Conservation (phyloP, 164 flowering plant genomes). For the Magnolia changhungtana region DNA sequence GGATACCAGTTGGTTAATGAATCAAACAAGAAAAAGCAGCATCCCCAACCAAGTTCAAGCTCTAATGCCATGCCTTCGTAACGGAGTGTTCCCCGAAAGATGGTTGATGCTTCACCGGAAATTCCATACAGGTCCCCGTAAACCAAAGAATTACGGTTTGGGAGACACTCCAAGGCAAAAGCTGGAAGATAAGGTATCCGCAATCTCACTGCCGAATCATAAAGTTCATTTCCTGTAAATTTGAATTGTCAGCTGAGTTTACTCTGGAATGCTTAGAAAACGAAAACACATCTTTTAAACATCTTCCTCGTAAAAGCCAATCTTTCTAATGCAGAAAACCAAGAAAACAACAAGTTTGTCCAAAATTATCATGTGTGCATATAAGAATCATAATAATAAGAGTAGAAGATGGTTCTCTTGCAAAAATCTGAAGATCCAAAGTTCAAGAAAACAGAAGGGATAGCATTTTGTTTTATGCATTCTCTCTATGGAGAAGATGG, state of each 20-base stretch:
- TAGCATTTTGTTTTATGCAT: no score
- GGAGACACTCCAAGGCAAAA: slow-evolving; percentile 92
- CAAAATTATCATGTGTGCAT: neutral
- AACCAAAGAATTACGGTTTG: slow-evolving; percentile 82
- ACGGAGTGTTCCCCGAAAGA: slow-evolving; percentile 96
- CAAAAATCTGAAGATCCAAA: neutral
- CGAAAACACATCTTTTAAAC: neutral
- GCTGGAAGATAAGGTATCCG: slow-evolving; percentile 85
- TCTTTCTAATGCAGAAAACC: no score
- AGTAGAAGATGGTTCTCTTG: neutral
- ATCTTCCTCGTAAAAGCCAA: neutral
- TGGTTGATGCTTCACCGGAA: slow-evolving; percentile 75
- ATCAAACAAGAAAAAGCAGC: neutral
- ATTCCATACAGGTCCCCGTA: slow-evolving; percentile 89
- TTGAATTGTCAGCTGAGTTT: neutral
- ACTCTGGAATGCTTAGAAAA: neutral
- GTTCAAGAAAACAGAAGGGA: neutral
- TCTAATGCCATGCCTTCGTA: slow-evolving; percentile 65
- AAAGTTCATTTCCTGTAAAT: slow-evolving; percentile 71
- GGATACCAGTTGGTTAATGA: slow-evolving; percentile 6
- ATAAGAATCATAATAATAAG: neutral
- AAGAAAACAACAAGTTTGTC: neutral
- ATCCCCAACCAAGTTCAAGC: neutral
- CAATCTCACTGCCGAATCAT: slow-evolving; percentile 70
- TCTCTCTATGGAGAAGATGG: no score